A percentile compares a stretch with the other conserved stretches of the same genome.
Conservation (phyloP, 805 yeast species). For the Saturnispora sanitii region DNA sequence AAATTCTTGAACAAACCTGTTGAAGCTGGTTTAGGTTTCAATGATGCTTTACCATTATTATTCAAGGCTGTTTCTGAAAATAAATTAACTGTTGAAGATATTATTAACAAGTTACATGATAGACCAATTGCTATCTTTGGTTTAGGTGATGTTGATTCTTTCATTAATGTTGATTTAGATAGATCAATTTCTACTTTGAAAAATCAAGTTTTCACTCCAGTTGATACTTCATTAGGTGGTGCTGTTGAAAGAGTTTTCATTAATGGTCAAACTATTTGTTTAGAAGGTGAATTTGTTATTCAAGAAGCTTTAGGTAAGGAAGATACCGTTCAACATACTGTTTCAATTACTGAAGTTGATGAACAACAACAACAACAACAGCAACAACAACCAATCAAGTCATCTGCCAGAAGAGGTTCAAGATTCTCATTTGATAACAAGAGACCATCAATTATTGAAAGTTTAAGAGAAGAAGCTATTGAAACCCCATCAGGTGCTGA, state of each 20-base stretch:
- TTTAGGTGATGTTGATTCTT: slow-evolving; percentile 69
- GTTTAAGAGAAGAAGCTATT: slow-evolving; percentile 24
- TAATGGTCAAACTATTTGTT: slow-evolving; percentile 67
- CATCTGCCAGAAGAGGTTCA: slow-evolving; percentile 30
- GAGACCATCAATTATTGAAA: slow-evolving; percentile 29
- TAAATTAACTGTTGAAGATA: slow-evolving; percentile 60
- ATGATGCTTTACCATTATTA: slow-evolving; percentile 74
- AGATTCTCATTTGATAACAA: slow-evolving; percentile 43
- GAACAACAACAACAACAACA: too few species aligned
- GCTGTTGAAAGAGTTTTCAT: slow-evolving; percentile 82
- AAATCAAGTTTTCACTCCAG: slow-evolving; percentile 44
- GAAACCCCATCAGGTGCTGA: slow-evolving; percentile 50
- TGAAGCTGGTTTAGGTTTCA: slow-evolving; percentile 66
- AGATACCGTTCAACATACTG: slow-evolving; percentile 35
- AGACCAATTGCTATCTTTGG: slow-evolving; percentile 78
- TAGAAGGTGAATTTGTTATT: slow-evolving; percentile 69
- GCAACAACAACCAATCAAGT: too few species aligned
- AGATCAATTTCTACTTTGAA: slow-evolving; percentile 40
- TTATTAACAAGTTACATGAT: slow-evolving; percentile 63
- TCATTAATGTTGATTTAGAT: slow-evolving; percentile 77
- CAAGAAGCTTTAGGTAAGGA: slow-evolving; percentile 54
- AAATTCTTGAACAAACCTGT: slow-evolving; percentile 49
- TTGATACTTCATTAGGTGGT: slow-evolving; percentile 54
- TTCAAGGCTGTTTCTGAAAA: slow-evolving; percentile 71
- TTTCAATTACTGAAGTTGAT: slow-evolving; percentile 17